Evolutionary conservation across 192 early-diverging fungal genomes (phyloP), one percentile per base, ranked within the genome.

Genomic region (Coemansia sp.): DNA sequence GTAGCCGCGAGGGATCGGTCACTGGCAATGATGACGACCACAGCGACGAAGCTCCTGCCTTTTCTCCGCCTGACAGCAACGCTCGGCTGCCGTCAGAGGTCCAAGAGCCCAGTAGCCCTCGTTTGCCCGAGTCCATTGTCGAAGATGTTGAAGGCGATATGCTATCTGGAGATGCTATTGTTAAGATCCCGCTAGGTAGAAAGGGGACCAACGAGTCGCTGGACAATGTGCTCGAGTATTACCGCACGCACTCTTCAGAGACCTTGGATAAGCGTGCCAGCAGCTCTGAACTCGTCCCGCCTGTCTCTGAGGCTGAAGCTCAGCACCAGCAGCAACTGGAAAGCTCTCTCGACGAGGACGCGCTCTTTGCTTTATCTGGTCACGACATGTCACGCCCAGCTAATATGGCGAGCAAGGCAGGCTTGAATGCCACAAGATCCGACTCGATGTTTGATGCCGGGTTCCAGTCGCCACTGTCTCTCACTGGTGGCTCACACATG

Each of bases 191-290:
- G 15, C 27, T 57, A 24, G 69, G 69, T 8, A 69, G 80, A 62
- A 83, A 78, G 47, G 80, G 65, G 5, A 83, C 80, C 3, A 75
- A 52, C 34, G 80, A 83, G 69, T 83, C 80, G 3, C 63, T 83
- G 39, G 80, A 83, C 55, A 83, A 83, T 33, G 80, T 83, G 20
- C 50, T 83, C 27, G 80, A 83, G 72, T 83, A 83, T 47, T 83
- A 83, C 40, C 80, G 76, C 43, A 74, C 72, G 2, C 44, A 65
- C 39, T 53, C 80, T 36, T 38, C 22, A 10, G 68, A 40, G 8
- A n/a, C 60, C 15, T 47, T 57, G 39, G 53, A 60, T 24, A 40
- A 55, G 39, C 38, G 57, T 43, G 27, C 43, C 50, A 49, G 49
- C 34, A 24, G 27, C 53, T 13, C 53, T 31, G 53, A 57, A 3